These are phyloP conservation scores for Mortierella sp. DNA, from an alignment of 371 early-diverging fungal species.

Conservation along the genomic window DNA sequence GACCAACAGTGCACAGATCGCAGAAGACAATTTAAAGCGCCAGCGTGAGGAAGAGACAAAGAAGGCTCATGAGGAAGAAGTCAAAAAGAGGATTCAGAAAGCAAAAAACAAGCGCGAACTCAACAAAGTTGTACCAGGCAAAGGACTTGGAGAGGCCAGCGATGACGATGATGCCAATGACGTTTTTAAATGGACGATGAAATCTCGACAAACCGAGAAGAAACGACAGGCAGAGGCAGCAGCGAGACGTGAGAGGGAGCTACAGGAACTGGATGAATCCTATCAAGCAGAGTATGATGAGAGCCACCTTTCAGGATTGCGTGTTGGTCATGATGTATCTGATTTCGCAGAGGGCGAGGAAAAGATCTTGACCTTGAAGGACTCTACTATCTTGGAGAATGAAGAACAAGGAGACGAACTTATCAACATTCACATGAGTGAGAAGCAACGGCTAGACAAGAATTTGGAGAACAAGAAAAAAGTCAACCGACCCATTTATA, in stretches of 20 bases:
- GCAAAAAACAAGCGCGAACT: constrained; percentile 69
- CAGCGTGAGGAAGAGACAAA: constrained; percentile 62
- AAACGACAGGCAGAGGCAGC: constrained; percentile 57
- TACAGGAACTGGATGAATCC: constrained; percentile 34
- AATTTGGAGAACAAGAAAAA: constrained; percentile 84
- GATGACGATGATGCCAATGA: constrained; percentile 68
- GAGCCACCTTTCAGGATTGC: constrained; percentile 76
- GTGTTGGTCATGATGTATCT: constrained; percentile 79
- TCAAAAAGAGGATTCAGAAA: constrained; percentile 66
- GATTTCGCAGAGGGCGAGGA: constrained; percentile 82
- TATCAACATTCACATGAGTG: constrained; percentile 75
- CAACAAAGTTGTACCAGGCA: constrained; percentile 69
- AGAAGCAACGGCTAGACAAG: constrained; percentile 70
- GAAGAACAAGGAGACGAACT: constrained; percentile 81
- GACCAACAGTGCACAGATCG: constrained; percentile 62
- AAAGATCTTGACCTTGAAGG: constrained; percentile 88
- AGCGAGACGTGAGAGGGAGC: constrained; percentile 58
- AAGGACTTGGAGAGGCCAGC: constrained; percentile 76
- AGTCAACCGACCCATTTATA: constrained; percentile 71
- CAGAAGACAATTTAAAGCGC: constrained; percentile 72
- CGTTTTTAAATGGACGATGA: constrained; percentile 67
- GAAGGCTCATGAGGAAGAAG: constrained; percentile 58
- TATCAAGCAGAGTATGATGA: constrained; percentile 40
- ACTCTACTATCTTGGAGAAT: constrained; percentile 79
- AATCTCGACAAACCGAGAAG: constrained; percentile 59